Percentiles rank a stretch among this genome's conserved stretches.
phyloP scores from a whole-genome alignment of 257 asterid genomes.

The Haberlea rhodopensis region DNA sequence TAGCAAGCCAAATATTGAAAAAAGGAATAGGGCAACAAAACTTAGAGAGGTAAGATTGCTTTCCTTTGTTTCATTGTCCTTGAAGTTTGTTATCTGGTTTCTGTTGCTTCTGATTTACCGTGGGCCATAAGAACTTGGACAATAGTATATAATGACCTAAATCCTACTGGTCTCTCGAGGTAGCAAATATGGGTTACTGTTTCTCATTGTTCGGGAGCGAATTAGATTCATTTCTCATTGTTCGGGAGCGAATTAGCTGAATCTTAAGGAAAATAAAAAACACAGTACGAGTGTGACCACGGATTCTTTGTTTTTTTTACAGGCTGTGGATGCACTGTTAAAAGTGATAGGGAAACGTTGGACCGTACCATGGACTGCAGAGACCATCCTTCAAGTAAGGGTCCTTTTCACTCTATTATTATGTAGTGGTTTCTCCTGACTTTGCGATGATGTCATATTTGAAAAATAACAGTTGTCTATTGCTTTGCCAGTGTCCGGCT shows the following conservation, averaged over 20 bases:
- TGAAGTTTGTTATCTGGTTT: constrained; percentile 12
- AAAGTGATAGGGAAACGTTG: constrained; percentile 68
- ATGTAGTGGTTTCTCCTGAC: not conserved
- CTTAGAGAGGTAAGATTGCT: constrained; percentile 46
- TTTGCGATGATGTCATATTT: not conserved
- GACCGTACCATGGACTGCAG: constrained; percentile 95
- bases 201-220: constrained; percentile 7
- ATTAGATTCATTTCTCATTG: constrained; percentile 8
- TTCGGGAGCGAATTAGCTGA: constrained; percentile 6
- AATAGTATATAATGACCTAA: constrained; percentile 4
- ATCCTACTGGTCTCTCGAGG: constrained; percentile 11
- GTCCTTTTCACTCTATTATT: not conserved
- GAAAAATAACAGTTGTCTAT: not conserved
- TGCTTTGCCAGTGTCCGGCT: not conserved
- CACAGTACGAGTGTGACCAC: not conserved
- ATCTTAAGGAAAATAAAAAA: constrained; percentile 3
- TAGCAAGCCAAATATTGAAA: constrained; percentile 36
- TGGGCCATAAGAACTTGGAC: constrained; percentile 6
- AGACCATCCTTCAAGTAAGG: constrained; percentile 79
- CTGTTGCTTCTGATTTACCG: constrained; percentile 19
- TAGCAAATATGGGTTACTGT: constrained; percentile 2
- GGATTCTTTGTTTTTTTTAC: constrained; percentile 25
- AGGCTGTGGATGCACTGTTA: constrained; percentile 50
- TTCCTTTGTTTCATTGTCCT: constrained; percentile 20
- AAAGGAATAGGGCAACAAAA: constrained; percentile 38